Conservation (phyloP, 2,329 filamentous ascomycete genomes). For the Fusarium poae region DNA sequence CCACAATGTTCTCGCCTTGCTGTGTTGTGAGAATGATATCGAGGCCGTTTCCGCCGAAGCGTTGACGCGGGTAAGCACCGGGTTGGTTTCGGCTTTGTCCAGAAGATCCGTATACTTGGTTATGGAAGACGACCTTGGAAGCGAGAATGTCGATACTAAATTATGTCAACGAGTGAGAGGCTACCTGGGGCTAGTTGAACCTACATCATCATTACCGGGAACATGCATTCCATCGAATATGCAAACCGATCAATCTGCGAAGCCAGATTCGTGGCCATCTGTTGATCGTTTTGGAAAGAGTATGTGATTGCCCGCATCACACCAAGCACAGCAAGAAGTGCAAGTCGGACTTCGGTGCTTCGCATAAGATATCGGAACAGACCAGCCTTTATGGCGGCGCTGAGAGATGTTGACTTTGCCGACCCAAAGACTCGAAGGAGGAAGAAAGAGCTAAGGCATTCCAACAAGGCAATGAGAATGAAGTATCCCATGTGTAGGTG, state of each 20-base stretch:
- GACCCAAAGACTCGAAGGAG: conserved; percentile 55
- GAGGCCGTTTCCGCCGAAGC: conserved; percentile 22
- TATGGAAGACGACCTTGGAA: conserved; percentile 51
- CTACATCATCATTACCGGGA: conserved; percentile 58
- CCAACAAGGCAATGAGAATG: conserved; percentile 56
- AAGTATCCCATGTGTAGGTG: conserved; percentile 59
- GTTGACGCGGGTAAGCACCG: conserved; percentile 23
- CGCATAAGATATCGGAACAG: conserved; percentile 57
- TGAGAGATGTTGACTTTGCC: conserved; percentile 49
- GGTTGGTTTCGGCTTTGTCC: conserved; percentile 29
- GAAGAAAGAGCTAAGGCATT: conserved; percentile 57
- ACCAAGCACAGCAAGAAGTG: conserved; percentile 55
- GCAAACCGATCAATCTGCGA: conserved; percentile 58
- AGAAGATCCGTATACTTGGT: conserved; percentile 45
- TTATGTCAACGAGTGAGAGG: neutral
- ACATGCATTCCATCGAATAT: conserved; percentile 58
- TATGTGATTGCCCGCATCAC: conserved; percentile 58
- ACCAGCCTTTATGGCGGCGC: conserved; percentile 50
- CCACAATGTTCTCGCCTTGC: conserved; percentile 43
- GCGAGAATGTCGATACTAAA: conserved; percentile 53
- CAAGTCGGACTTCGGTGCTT: conserved; percentile 57
- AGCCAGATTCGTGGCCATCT: conserved; percentile 54
- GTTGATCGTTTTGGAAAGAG: conserved; percentile 55
- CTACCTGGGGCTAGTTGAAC: conserved; percentile 8
- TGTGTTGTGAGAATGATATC: conserved; percentile 40